These are phyloP conservation scores for Moelleriella libera DNA, from an alignment of 2,329 filamentous ascomycete genomes.

Conservation along the genomic window DNA sequence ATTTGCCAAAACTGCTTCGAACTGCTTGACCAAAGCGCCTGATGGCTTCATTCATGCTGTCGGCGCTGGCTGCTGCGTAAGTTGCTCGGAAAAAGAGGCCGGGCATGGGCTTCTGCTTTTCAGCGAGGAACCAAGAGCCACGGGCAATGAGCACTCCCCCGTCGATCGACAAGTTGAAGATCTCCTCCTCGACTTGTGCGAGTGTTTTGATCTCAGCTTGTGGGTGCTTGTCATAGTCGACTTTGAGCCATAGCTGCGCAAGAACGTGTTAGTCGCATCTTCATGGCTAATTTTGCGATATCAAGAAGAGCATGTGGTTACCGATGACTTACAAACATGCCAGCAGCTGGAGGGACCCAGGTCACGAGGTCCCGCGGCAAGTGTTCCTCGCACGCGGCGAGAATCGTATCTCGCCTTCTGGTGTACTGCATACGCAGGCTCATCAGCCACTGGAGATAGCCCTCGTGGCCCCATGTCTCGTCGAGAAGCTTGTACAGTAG, in stretches of 20 bases:
- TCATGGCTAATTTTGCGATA: too few relatives aligned
- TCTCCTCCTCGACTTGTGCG: constrained; percentile 65
- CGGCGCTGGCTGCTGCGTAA: constrained; percentile 64
- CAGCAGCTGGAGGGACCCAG: constrained; percentile 69
- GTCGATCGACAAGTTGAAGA: constrained; percentile 65
- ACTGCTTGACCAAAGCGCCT: constrained; percentile 64
- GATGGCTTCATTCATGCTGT: constrained; percentile 60
- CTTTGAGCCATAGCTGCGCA: constrained; percentile 53
- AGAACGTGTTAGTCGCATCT: too few relatives aligned
- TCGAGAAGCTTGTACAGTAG: constrained; percentile 82
- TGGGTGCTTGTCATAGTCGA: constrained; percentile 56
- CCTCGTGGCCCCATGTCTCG: constrained; percentile 84
- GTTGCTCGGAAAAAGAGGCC: constrained; percentile 82
- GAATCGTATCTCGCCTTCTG: constrained; percentile 57
- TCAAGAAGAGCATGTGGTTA: too few relatives aligned
- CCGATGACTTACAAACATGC: constrained; percentile 64
- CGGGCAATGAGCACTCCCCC: constrained; percentile 68
- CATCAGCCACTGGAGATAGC: constrained; percentile 83
- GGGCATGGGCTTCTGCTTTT: constrained; percentile 41
- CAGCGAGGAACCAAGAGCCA: constrained; percentile 84
- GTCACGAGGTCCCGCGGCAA: constrained; percentile 60
- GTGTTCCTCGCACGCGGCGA: constrained; percentile 66
- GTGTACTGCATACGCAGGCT: constrained; percentile 73
- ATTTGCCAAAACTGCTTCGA: constrained; percentile 35
- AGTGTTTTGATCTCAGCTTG: constrained; percentile 36